Conservation (phyloP, 192 early-diverging fungal species). For the Backusella morwellensis region DNA sequence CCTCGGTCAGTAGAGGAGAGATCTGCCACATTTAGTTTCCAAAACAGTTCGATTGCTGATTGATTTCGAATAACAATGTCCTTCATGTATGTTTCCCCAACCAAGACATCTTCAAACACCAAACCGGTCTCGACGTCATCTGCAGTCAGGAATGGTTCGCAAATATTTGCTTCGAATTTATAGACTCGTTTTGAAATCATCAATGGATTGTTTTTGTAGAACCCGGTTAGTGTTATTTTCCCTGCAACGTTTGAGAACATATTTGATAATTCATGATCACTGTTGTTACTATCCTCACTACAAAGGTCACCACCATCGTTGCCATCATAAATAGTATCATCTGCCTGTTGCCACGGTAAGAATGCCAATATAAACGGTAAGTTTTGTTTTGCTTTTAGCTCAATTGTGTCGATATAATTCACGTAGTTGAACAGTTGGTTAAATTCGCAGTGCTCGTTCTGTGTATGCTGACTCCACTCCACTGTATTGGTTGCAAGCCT, state of each 20-base stretch:
- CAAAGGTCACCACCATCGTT: background rate
- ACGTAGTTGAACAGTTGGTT: slow-evolving; percentile 95
- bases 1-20: slow-evolving; percentile 48
- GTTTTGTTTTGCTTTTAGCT: slow-evolving; percentile 63
- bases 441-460: slow-evolving; percentile 57
- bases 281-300: background rate
- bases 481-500: slow-evolving; percentile 60
- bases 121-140: slow-evolving; percentile 90
- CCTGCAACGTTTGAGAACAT: background rate
- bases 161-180: slow-evolving; percentile 79
- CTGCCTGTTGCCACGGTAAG: slow-evolving; percentile 47
- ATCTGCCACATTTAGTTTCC: slow-evolving; percentile 74
- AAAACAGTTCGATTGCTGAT: slow-evolving; percentile 89
- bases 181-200: slow-evolving; percentile 16
- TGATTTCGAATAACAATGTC: slow-evolving; percentile 87
- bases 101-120: slow-evolving; percentile 90
- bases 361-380: slow-evolving; percentile 78
- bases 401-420: slow-evolving; percentile 69
- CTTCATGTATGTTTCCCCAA: slow-evolving; percentile 84
- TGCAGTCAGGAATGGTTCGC: slow-evolving; percentile 85
- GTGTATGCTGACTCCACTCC: slow-evolving; percentile 40
- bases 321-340: slow-evolving; percentile 38
- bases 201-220: slow-evolving; percentile 45
- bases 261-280: background rate
- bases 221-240: background rate